Evolutionary conservation across 495 filamentous ascomycete genomes (phyloP), one percentile per base, ranked within the genome.

Genomic region (Aspergillus sparsus): DNA sequence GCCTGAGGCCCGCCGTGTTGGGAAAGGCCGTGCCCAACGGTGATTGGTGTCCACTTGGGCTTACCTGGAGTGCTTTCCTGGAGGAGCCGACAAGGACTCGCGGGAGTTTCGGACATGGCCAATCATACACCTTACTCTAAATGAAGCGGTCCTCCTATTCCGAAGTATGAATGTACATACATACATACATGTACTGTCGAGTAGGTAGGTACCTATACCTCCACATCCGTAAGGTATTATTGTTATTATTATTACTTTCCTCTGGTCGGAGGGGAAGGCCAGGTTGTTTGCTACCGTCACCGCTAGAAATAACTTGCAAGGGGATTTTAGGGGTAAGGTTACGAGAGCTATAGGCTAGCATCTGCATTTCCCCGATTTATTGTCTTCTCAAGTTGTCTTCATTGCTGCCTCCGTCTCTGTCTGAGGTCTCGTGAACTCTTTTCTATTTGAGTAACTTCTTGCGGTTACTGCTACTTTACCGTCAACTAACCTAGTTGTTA

Each of bases 381-480:
- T 53, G 51, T 35, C 37, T 53, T 36, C 37, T 41, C n/a, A 27
- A 18, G n/a, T 42, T 39, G 55, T 37, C 12, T 7, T 41, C 15
- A 12, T 8, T 8, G 42, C 15, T 13, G 13, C 42, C 46, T 47
- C 35, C 9, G 39, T 36, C 12, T 31, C n/a, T 36, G 34, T 27
- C 10, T 46, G 18, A 16, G 41, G 52, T 63, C 57, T 63, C 62
- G 60, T 68, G 62, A 65, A 67, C 65, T 58, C 56, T 62, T 62
- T 59, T 15, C 55, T 46, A 51, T 62, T 31, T 46, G 37, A 54
- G 62, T 57, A 64, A 57, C 37, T 21, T 21, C 4, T 6, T 15
- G 31, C 50, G 50, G 31, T 50, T 50, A 50, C 10, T 9, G 16
- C 21, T 50, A 27, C 16, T 10, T 51, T 34, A 51, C 49, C 33